Evolutionary conservation across 495 filamentous ascomycete species (phyloP).

Genomic region (Lepidopterella palustris): DNA sequence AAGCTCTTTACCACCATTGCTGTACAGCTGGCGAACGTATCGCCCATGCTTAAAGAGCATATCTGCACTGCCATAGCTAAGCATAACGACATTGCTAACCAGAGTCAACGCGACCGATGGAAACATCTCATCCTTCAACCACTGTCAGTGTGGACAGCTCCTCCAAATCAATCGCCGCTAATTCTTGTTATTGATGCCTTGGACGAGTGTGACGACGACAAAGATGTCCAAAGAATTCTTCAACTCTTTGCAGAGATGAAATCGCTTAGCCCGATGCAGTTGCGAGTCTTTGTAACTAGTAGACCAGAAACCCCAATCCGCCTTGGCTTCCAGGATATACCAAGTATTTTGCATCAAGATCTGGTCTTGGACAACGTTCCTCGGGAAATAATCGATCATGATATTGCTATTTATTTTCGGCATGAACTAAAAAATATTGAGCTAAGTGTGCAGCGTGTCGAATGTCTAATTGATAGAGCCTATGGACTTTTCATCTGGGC

Average conservation of each 20-base stretch:
- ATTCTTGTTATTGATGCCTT: constrained; percentile 35
- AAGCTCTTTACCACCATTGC: constrained; percentile 27
- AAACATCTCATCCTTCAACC: constrained; percentile 7
- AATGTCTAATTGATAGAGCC: constrained; percentile 33
- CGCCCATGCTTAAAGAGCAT: not conserved
- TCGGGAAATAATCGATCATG: constrained; percentile 29
- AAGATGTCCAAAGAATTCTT: constrained; percentile 26
- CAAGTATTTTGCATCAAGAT: constrained; percentile 11
- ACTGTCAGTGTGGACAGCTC: not conserved
- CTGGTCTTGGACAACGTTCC: constrained; percentile 32
- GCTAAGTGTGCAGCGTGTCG: not conserved
- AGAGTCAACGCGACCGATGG: constrained; percentile 3
- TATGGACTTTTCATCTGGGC: constrained; percentile 30
- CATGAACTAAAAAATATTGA: constrained; percentile 5
- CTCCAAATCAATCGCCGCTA: not conserved
- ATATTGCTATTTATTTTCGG: constrained; percentile 33
- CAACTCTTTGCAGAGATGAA: constrained; percentile 24
- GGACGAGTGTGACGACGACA: constrained; percentile 31
- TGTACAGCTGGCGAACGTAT: not conserved
- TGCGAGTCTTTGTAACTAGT: constrained; percentile 35
- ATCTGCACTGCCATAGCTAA: constrained; percentile 5
- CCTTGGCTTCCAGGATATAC: constrained; percentile 13
- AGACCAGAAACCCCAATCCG: constrained; percentile 33
- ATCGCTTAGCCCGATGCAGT: constrained; percentile 11
- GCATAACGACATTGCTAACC: constrained; percentile 7